A percentile compares a stretch with the other conserved stretches of the same genome.
Evolutionary conservation across 805 yeast genomes (phyloP).

Genomic region (Wickerhamomyces ciferrii): DNA sequence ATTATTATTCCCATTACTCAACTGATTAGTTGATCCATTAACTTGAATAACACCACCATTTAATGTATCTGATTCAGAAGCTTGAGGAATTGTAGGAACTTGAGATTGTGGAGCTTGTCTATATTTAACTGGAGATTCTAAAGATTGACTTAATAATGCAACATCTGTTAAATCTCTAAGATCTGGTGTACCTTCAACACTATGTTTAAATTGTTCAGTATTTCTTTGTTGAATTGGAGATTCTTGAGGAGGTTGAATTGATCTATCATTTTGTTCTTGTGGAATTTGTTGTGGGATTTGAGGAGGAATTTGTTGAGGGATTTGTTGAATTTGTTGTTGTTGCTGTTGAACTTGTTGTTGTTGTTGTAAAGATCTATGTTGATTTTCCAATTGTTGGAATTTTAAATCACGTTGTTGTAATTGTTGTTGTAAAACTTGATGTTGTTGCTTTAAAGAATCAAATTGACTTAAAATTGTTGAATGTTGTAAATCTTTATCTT

Average conservation of each 20-base stretch:
- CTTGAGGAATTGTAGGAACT: background rate
- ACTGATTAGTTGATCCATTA: too few species aligned
- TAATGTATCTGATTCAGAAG: conserved; percentile 8
- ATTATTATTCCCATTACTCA: background rate
- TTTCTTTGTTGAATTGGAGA: background rate
- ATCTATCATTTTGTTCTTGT: background rate
- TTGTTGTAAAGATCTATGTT: conserved; percentile 5
- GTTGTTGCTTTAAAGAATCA: conserved; percentile 1
- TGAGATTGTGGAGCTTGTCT: background rate
- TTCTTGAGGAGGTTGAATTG: conserved; percentile 2
- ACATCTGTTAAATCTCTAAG: conserved; percentile 20
- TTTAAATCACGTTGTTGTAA: conserved; percentile 5
- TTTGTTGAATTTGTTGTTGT: conserved; percentile 5
- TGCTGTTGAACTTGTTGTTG: conserved; percentile 8
- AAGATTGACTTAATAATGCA: conserved; percentile 15
- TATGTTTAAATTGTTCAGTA: background rate
- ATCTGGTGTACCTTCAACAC: conserved; percentile 23
- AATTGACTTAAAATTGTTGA: background rate
- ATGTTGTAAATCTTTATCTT: background rate
- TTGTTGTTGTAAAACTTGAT: conserved; percentile 1
- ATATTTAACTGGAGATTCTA: conserved; percentile 12
- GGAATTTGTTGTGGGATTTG: conserved; percentile 6
- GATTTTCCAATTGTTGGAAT: conserved; percentile 2
- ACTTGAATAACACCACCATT: conserved; percentile 1
- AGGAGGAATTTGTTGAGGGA: conserved; percentile 5